Evolutionary conservation across 2,329 filamentous ascomycete genomes (phyloP).

Genomic region (Ampelomyces quisqualis): DNA sequence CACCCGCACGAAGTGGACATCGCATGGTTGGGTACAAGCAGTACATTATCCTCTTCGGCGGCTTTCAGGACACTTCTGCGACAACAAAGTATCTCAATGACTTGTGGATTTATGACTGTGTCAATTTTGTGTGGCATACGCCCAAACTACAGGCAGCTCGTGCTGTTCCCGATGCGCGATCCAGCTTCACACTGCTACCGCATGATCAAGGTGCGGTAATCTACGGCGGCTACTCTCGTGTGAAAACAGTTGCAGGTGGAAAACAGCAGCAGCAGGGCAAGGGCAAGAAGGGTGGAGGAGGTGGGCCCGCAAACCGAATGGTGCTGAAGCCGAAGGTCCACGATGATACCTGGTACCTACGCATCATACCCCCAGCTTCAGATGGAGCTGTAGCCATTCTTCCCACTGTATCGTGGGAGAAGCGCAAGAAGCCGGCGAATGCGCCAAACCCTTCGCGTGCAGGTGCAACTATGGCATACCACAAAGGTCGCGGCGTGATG

Average conservation of each 20-base stretch:
- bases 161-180: constrained; percentile 85
- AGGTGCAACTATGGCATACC: constrained; percentile 89
- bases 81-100: constrained; percentile 92
- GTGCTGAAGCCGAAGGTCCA: constrained; percentile 85
- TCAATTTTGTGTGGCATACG: constrained; percentile 80
- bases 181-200: constrained; percentile 87
- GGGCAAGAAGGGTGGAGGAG: constrained; percentile 51
- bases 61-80: constrained; percentile 95
- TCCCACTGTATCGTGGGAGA: constrained; percentile 85
- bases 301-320: constrained; percentile 64
- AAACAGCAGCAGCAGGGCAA: constrained; percentile 56
- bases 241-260: constrained; percentile 64
- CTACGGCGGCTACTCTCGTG: constrained; percentile 89
- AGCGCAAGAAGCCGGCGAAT: constrained; percentile 88
- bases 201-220: constrained; percentile 87
- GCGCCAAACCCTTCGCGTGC: constrained; percentile 79
- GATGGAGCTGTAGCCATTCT: constrained; percentile 66
- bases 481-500: constrained; percentile 87
- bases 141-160: constrained; percentile 74
- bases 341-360: constrained; percentile 91
- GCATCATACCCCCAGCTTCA: constrained; percentile 69
- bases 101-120: constrained; percentile 92
- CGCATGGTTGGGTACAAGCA: constrained; percentile 97
- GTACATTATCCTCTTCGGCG: constrained; percentile 92
- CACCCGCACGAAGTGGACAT: constrained; percentile 85